Conservation (phyloP, 805 yeast species). For the Saccharomyces kudriavzevii region DNA sequence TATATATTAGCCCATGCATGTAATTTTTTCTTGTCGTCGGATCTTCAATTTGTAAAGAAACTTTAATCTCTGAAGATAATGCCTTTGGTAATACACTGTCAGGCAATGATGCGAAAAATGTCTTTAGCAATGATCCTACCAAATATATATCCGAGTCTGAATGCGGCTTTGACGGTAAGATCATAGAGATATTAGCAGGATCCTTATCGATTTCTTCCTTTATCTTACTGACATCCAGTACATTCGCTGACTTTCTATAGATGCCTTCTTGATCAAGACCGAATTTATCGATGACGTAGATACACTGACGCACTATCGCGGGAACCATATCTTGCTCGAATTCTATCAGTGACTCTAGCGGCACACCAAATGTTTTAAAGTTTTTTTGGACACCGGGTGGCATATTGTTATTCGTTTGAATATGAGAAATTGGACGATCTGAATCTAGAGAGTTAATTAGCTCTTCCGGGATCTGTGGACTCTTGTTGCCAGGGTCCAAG, state of each 20-base stretch:
- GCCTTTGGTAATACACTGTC: conserved; percentile 36
- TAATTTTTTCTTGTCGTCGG: conserved; percentile 55
- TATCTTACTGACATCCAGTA: conserved; percentile 62
- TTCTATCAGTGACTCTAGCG: conserved; percentile 68
- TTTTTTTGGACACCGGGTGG: conserved; percentile 34
- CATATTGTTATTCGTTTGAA: conserved; percentile 25
- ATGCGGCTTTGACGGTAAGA: conserved; percentile 47
- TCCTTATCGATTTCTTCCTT: conserved; percentile 65
- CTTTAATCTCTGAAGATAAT: conserved; percentile 25
- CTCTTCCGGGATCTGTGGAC: conserved; percentile 13
- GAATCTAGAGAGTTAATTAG: conserved; percentile 11
- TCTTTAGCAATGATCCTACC: conserved; percentile 80
- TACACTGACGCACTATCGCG: conserved; percentile 78
- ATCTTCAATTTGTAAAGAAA: conserved; percentile 64
- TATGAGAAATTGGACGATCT: conserved; percentile 28
- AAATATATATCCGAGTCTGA: conserved; percentile 77
- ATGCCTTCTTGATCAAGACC: conserved; percentile 86
- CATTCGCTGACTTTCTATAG: conserved; percentile 78
- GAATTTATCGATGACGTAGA: conserved; percentile 72
- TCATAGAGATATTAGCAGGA: conserved; percentile 53
- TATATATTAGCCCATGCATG: conserved; percentile 79
- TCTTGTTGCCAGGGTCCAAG: conserved; percentile 24
- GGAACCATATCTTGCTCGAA: conserved; percentile 91
- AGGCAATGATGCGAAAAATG: conserved; percentile 76
- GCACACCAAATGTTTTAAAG: conserved; percentile 67